Base-by-base conservation (phyloP, 2,329 filamentous ascomycete genomes). In the Blastomyces emzantsi region DNA sequence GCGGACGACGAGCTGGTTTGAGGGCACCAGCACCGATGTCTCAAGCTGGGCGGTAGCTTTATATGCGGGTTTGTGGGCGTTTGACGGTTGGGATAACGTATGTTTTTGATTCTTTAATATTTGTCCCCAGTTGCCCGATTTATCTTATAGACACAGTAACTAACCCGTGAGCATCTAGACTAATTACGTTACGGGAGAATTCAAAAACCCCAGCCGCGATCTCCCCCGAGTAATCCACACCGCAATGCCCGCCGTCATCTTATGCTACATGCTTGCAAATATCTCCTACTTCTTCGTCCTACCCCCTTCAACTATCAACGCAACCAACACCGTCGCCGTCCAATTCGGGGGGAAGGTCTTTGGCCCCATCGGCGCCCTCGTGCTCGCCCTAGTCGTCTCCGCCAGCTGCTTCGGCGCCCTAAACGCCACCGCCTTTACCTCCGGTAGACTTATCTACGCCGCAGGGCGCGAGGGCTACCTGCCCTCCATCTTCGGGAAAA, bases 1-100 rank as follows among this genome's bases (percentile, higher is more conserved):
- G 94, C 96, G 94, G 75, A 85, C 84, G 2, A 85, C 86, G 54
- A 85, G 86, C 56, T 97, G 94, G 93, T 97, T 97, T 72, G 87
- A 91, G 62, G 87, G 88, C 63, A 97, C 93, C 4, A 90, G 85
- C 67, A 85, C 81, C 17, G 89, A 92, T 73, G 82, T 89, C 60
- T 95, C 89, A 57, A 87, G 87, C 68, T 97, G 92, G 90, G 94
- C 94, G 2, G 89, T 99, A 57, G 94, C 94, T 0, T 78, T 99
- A 57, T 99, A 99, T 74, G 93, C 92, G 19, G 94, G 94, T 9
- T 82, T 99, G 5, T 99, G 94, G 94, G 94, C 94, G 0, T 99
- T 94, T 77, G 94, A 99, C 73, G 94, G 94, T 39, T 99, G 94
- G 94, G 94, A 99, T 74, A 99, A 99, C 75, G 91, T 94, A 78